Conservation (phyloP, 352 stramenopile species). For the Phytopythium boreale region DNA sequence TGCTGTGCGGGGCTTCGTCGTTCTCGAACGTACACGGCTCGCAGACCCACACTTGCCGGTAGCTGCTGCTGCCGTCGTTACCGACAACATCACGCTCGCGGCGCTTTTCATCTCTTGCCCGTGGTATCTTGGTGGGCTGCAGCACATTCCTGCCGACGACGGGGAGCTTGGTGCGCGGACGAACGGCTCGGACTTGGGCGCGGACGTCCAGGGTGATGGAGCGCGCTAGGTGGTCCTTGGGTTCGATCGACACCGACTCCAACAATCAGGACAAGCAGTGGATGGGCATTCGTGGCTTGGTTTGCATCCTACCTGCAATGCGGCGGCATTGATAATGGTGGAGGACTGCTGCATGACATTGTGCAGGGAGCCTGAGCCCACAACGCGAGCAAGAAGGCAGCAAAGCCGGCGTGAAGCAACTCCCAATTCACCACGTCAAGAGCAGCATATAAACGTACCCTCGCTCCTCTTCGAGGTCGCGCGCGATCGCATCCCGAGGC, state of each 20-base stretch:
- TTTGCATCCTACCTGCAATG: constrained; percentile 40
- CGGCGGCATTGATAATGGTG: constrained; percentile 71
- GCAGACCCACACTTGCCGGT: constrained; percentile 73
- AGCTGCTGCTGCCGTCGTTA: constrained; percentile 9
- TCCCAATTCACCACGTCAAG: too few species aligned
- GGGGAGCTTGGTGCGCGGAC: neutral
- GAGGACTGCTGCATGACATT: constrained; percentile 29
- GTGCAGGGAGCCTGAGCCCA: constrained; percentile 11
- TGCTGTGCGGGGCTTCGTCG: constrained; percentile 21
- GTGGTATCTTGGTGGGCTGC: neutral
- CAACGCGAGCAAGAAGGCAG: neutral
- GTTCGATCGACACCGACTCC: neutral
- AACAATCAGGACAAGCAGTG: neutral
- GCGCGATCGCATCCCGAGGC: constrained; percentile 1
- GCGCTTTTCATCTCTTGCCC: neutral
- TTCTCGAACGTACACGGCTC: constrained; percentile 82
- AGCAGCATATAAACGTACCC: neutral
- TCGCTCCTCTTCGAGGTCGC: neutral
- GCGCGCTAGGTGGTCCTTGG: constrained; percentile 47
- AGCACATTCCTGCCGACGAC: neutral
- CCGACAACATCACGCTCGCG: neutral
- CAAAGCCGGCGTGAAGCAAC: neutral
- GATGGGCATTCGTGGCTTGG: neutral
- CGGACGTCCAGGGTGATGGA: constrained; percentile 46
- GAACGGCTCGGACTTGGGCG: constrained; percentile 5